Evolutionary conservation across 345 rosid species (phyloP), one percentile per base, ranked within the genome.

Genomic region (Rubroshorea leprosula): DNA sequence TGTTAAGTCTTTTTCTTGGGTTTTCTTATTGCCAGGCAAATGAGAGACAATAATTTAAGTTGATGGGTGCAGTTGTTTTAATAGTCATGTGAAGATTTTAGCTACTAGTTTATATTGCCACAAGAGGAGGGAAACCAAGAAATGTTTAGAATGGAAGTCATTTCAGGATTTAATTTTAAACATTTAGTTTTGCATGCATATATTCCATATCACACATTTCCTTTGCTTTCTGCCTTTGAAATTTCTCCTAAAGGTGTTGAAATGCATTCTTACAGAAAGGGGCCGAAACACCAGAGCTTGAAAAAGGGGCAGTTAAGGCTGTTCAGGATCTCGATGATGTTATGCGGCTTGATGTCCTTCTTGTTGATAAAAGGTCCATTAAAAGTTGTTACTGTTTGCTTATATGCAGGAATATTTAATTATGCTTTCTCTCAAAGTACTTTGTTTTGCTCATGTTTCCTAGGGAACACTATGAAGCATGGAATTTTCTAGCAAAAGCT

Each of bases 261-360:
- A 58, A 49, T 64, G 47, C 27, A 61, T 64, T 58, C 39, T 70
- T 62, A 23, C 81, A 92, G 99, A 89, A 82, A 83, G 83, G 77
- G 68, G 65, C 76, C 35, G 86, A 80, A 73, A 79, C 81, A 21
- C 76, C 82, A 0, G 97, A 87, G 64, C 74, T 72, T 65, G 76
- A 76, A 62, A 81, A 80, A 62, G 99, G 97, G 55, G 97, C 97
- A 5, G 61, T 93, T 60, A 69, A 89, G 73, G 94, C 99, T 75
- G 87, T 89, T 75, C 99, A 77, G 58, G 97, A 93, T 86, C 87
- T 93, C 53, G 86, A 89, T 54, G 99, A 93, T 85, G 97, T 93
- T 74, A 81, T 93, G 74, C 87, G 60, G 29, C 75, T 68, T 65
- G 99, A 93, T 74, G 80, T 93, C 62, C 83, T 89, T 68, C 61